Percentiles rank a stretch among this genome's conserved stretches.
These are phyloP conservation scores for Trifolium subterraneum DNA, from an alignment of 306 rosid species.

Conservation along the genomic window DNA sequence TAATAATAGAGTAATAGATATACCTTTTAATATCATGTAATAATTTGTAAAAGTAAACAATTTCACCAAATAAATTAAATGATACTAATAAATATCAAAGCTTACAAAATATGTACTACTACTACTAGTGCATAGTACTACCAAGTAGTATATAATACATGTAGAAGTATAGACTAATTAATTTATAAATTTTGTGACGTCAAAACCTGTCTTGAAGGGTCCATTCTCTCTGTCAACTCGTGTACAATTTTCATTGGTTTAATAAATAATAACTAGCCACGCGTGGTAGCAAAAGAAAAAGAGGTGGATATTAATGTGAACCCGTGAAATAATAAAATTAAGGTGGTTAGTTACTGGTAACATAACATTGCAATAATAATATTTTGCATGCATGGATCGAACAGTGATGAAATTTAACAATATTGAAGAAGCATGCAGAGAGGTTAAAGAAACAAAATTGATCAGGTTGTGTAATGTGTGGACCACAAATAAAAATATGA, in stretches of 20 bases:
- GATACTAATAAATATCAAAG: no score
- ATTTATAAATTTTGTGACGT: background rate
- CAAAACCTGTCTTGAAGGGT: constrained; percentile 34
- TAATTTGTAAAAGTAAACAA: no score
- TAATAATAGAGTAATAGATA: no score
- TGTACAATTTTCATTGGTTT: constrained; percentile 35
- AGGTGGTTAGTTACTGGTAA: background rate
- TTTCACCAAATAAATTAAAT: no score
- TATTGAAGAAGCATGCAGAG: constrained; percentile 28
- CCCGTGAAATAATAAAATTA: constrained; percentile 32
- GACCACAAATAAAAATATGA: constrained; percentile 7
- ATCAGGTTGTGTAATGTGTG: constrained; percentile 23
- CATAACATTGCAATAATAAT: background rate
- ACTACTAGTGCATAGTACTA: background rate
- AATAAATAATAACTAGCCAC: background rate
- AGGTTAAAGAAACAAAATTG: background rate
- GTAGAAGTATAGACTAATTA: background rate
- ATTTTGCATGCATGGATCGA: constrained; percentile 9
- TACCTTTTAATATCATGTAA: no score
- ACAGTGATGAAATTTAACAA: background rate
- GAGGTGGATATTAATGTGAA: constrained; percentile 33
- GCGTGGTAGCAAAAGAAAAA: constrained; percentile 20
- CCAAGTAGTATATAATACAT: background rate
- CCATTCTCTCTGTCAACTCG: constrained; percentile 3
- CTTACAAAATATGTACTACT: background rate